phyloP scores from a whole-genome alignment of 2,329 filamentous ascomycete genomes.

The Albophoma yamanashiensis region DNA sequence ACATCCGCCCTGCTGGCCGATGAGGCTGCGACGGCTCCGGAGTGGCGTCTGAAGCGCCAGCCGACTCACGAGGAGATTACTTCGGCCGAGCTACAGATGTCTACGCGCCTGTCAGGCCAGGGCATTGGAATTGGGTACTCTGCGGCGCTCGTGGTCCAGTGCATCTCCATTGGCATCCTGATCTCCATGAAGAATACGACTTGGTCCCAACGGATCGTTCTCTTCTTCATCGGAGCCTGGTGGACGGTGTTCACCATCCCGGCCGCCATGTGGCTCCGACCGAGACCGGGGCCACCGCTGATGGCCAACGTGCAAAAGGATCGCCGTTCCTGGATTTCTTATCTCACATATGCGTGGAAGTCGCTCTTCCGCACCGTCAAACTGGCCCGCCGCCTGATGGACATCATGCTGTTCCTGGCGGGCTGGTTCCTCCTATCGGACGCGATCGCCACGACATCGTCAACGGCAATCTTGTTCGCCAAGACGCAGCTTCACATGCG shows the following conservation, averaged over 20 bases:
- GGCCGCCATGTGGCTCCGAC: constrained; percentile 74
- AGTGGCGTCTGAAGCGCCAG: constrained; percentile 23
- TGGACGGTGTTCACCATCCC: constrained; percentile 90
- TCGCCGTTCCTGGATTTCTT: constrained; percentile 45
- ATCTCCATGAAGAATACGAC: constrained; percentile 64
- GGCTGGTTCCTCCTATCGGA: constrained; percentile 95
- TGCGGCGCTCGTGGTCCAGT: constrained; percentile 76
- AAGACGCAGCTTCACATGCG: constrained; percentile 90
- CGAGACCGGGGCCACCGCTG: constrained; percentile 79
- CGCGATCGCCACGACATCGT: constrained; percentile 86
- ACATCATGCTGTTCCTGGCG: constrained; percentile 68
- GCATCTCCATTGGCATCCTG: constrained; percentile 67
- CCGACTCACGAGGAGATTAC: constrained; percentile 41
- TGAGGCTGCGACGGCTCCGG: constrained; percentile 7
- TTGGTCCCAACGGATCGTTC: constrained; percentile 75
- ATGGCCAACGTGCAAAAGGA: constrained; percentile 29
- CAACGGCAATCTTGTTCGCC: constrained; percentile 89
- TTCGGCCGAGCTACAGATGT: constrained; percentile 62
- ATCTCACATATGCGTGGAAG: constrained; percentile 76
- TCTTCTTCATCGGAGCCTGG: constrained; percentile 83
- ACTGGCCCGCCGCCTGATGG: constrained; percentile 60
- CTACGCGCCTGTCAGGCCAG: constrained; percentile 81
- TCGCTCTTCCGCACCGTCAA: constrained; percentile 72
- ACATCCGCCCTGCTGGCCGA: constrained; percentile 35
- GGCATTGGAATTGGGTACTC: constrained; percentile 93